A percentile compares a stretch with the other conserved stretches of the same genome.
phyloP scores from a whole-genome alignment of 179 eudicot species.

The Silene noctiflora region DNA sequence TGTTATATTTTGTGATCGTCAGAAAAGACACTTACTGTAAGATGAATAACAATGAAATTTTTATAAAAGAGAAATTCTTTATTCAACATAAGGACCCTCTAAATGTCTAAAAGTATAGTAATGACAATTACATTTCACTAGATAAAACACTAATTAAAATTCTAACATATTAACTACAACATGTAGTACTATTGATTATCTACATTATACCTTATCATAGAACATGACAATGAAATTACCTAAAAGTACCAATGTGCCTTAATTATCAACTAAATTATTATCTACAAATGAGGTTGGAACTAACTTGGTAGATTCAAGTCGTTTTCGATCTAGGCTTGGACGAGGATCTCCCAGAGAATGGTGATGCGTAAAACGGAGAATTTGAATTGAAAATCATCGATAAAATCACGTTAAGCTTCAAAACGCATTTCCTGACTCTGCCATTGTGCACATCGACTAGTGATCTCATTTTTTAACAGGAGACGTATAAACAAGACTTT shows the following conservation, averaged over 20 bases:
- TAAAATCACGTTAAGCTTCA: too few species aligned
- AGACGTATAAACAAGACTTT: conserved; percentile 67
- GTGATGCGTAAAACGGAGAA: background rate
- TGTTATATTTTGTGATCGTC: background rate
- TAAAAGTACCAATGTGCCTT: background rate
- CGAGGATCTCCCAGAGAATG: background rate
- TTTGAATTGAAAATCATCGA: background rate
- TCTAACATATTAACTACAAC: too few species aligned
- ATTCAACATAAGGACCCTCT: background rate
- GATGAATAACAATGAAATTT: background rate
- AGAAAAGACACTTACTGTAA: too few species aligned
- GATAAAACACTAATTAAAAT: background rate
- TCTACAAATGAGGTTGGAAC: background rate
- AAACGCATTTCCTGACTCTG: background rate
- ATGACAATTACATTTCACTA: background rate
- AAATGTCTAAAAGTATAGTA: background rate
- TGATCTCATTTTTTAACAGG: conserved; percentile 4
- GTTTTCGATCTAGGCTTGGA: background rate
- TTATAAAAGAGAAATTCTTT: background rate
- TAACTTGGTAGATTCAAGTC: background rate
- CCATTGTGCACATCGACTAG: background rate
- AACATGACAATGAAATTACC: too few species aligned
- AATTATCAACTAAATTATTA: background rate
- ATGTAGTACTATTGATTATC: too few species aligned
- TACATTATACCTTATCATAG: too few species aligned